Conservation (phyloP, 805 yeast species). For the Isabelozyma heimii region DNA sequence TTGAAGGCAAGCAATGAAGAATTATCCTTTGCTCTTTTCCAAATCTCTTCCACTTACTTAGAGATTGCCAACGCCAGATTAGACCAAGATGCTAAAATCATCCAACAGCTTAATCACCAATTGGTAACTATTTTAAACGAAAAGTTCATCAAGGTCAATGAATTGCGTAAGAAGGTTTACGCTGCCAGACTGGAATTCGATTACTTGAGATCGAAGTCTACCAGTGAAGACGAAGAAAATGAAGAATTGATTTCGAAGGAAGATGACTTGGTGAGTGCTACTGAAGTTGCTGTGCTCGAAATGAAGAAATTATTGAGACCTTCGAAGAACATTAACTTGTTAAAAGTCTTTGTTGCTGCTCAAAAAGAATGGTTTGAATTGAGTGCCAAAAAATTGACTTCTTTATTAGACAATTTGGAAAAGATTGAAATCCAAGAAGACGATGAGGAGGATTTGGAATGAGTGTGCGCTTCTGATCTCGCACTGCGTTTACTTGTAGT, state of each 20-base stretch:
- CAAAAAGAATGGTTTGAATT: slow-evolving; percentile 55
- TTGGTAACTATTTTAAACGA: slow-evolving; percentile 51
- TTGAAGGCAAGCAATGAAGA: slow-evolving; percentile 46
- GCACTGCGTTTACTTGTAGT: no score
- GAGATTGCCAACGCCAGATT: slow-evolving; percentile 67
- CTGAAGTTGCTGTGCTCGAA: slow-evolving; percentile 72
- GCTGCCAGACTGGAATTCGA: slow-evolving; percentile 69
- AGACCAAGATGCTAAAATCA: slow-evolving; percentile 65
- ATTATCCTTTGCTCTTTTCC: slow-evolving; percentile 52
- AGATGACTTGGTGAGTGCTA: slow-evolving; percentile 78
- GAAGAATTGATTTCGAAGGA: slow-evolving; percentile 57
- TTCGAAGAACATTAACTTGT: slow-evolving; percentile 57
- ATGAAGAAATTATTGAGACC: slow-evolving; percentile 75
- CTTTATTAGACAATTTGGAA: slow-evolving; percentile 27
- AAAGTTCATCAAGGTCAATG: slow-evolving; percentile 59
- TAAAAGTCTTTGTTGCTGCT: slow-evolving; percentile 65
- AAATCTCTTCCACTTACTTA: slow-evolving; percentile 53
- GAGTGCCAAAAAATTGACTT: slow-evolving; percentile 31
- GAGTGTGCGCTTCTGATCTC: neutral
- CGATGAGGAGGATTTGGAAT: slow-evolving; percentile 1
- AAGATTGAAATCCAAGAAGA: slow-evolving; percentile 34
- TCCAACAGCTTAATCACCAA: slow-evolving; percentile 56
- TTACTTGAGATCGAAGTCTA: slow-evolving; percentile 52
- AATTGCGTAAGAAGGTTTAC: slow-evolving; percentile 66
- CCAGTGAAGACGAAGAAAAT: slow-evolving; percentile 45